Evolutionary conservation across 1,284 basidiomycete species (phyloP).

Genomic region (Melampsora occidentalis): DNA sequence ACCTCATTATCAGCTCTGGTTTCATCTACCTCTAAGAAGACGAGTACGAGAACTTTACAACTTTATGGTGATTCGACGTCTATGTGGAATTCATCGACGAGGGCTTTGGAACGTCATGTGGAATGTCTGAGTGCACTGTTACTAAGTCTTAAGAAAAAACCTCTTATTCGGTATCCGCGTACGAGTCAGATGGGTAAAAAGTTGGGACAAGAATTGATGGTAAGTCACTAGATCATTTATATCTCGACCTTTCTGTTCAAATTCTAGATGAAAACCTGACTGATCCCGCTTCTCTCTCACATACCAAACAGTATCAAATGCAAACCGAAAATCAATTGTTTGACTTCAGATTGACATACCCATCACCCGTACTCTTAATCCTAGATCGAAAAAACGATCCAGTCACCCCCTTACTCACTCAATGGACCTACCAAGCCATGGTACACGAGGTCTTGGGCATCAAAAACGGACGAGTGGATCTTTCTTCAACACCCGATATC

Average conservation of each 20-base stretch:
- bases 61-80: slow-evolving; percentile 49
- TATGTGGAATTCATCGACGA: slow-evolving; percentile 53
- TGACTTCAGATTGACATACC: slow-evolving; percentile 60
- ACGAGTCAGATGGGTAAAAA: slow-evolving; percentile 90
- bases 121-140: slow-evolving; percentile 83
- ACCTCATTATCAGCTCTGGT: slow-evolving; percentile 51
- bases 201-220: slow-evolving; percentile 79
- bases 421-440: slow-evolving; percentile 99
- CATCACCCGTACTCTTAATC: slow-evolving; percentile 60
- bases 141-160: slow-evolving; percentile 92
- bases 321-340: slow-evolving; percentile 57
- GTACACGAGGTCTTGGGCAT: slow-evolving; percentile 94
- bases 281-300: slow-evolving; percentile 71
- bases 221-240: slow-evolving; percentile 53
- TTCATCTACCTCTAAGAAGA: slow-evolving; percentile 63
- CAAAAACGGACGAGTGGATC: slow-evolving; percentile 85
- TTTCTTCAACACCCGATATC: slow-evolving; percentile 80
- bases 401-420: slow-evolving; percentile 92
- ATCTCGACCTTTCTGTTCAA: slow-evolving; percentile 59
- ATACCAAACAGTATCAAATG: slow-evolving; percentile 51
- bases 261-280: slow-evolving; percentile 70
- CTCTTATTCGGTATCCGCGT: slow-evolving; percentile 83
- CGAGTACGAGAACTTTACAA: slow-evolving; percentile 61
- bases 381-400: slow-evolving; percentile 92
- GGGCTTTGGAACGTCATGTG: slow-evolving; percentile 74